Evolutionary conservation across 495 filamentous ascomycete species (phyloP).

Genomic region (Penicillium desertorum): DNA sequence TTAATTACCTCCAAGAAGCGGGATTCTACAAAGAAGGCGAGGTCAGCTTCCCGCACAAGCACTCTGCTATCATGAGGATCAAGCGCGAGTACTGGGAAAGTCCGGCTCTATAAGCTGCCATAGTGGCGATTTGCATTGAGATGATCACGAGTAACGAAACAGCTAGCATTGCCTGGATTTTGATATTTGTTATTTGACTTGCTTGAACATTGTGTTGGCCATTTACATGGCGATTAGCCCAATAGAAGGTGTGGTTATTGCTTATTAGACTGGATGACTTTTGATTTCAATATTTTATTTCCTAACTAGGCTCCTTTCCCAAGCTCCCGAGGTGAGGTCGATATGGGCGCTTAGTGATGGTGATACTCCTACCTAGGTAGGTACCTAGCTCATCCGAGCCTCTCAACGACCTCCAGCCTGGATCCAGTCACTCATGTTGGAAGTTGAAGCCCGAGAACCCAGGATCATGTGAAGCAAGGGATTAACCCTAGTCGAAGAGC

Average conservation of each 20-base stretch:
- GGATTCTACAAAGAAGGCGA: constrained; percentile 91
- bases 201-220: not conserved
- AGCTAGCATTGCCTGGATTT: constrained; percentile 9
- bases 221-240: not conserved
- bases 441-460: too few relatives aligned
- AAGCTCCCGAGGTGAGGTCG: too few relatives aligned
- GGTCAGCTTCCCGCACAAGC: constrained; percentile 88
- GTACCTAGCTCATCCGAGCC: too few relatives aligned
- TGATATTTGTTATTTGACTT: not conserved
- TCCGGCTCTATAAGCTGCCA: constrained; percentile 58
- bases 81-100: constrained; percentile 79
- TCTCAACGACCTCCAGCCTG: too few relatives aligned
- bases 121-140: constrained; percentile 19
- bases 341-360: too few relatives aligned
- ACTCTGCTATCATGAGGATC: constrained; percentile 82
- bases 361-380: too few relatives aligned
- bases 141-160: constrained; percentile 15
- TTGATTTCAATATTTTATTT: not conserved
- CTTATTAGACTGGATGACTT: not conserved
- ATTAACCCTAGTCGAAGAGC: too few relatives aligned
- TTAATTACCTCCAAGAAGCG: constrained; percentile 66
- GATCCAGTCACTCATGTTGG: too few relatives aligned
- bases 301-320: not conserved
- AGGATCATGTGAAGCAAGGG: too few relatives aligned
- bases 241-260: not conserved